Evolutionary conservation across 345 rosid genomes (phyloP).

Genomic region (Boechera retrofracta): DNA sequence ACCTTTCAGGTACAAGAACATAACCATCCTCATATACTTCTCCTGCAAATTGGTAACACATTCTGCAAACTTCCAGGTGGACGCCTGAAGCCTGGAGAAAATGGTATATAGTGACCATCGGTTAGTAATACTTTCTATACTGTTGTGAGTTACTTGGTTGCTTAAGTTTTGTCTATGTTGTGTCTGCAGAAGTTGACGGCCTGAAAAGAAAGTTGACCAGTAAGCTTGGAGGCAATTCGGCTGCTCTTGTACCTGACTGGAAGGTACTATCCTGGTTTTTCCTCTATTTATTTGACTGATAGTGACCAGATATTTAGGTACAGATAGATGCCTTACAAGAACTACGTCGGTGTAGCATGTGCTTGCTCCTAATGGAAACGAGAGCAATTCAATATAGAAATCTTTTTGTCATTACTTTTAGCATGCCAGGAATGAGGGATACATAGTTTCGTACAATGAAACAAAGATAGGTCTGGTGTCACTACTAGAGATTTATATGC

Average conservation of each 20-base stretch:
- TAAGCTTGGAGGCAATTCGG: conserved; percentile 92
- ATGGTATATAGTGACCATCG: conserved; percentile 55
- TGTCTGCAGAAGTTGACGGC: conserved; percentile 80
- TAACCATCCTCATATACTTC: conserved; percentile 95
- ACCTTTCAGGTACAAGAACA: conserved; percentile 92
- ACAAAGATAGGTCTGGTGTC: neutral
- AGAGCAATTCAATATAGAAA: neutral
- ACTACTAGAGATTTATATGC: conserved; percentile 4
- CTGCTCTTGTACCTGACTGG: conserved; percentile 86
- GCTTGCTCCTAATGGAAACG: conserved; percentile 9
- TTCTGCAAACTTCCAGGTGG: conserved; percentile 99
- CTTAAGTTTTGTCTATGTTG: conserved; percentile 27
- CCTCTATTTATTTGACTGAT: conserved; percentile 11
- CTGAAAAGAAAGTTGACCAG: conserved; percentile 92
- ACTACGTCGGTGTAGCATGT: conserved; percentile 6
- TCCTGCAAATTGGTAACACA: conserved; percentile 94
- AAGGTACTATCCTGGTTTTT: conserved; percentile 58
- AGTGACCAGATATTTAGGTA: conserved; percentile 4
- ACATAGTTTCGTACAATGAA: neutral
- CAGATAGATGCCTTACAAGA: neutral
- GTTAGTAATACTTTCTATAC: conserved; percentile 10
- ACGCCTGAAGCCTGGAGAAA: conserved; percentile 94
- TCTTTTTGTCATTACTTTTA: conserved; percentile 11
- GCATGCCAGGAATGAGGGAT: neutral
- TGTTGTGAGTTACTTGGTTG: neutral